phyloP scores from a whole-genome alignment of 2,329 filamentous ascomycete genomes.

The Myriangium duriaei region DNA sequence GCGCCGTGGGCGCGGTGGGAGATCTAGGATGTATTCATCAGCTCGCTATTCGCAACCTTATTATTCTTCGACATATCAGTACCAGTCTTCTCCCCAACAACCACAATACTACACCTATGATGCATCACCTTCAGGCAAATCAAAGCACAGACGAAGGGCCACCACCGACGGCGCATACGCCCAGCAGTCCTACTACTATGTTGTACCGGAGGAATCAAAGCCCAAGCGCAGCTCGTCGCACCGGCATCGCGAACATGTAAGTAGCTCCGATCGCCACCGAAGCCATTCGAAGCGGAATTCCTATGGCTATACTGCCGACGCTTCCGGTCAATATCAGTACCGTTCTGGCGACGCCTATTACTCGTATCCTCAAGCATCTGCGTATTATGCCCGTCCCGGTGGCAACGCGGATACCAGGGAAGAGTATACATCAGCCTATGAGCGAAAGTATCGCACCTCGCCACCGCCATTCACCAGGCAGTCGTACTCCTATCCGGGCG shows the following conservation, averaged over 20 bases:
- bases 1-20: constrained; percentile 7
- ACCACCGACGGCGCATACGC: constrained; percentile 35
- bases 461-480: constrained; percentile 39
- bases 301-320: constrained; percentile 15
- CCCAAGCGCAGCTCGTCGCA: constrained; percentile 24
- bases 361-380: constrained; percentile 38
- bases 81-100: constrained; percentile 38
- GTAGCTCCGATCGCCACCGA: constrained; percentile 41
- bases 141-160: constrained; percentile 44
- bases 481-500: constrained; percentile 40
- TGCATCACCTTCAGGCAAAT: constrained; percentile 35
- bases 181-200: constrained; percentile 26
- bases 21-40: constrained; percentile 8
- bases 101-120: constrained; percentile 43
- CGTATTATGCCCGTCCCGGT: constrained; percentile 44
- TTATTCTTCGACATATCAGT: constrained; percentile 37
- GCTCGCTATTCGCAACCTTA: constrained; percentile 20
- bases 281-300: constrained; percentile 21
- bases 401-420: constrained; percentile 43
- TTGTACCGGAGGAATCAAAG: constrained; percentile 3
- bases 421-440: constrained; percentile 26
- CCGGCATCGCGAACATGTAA: constrained; percentile 53
- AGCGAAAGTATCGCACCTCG: constrained; percentile 23
- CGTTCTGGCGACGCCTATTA: constrained; percentile 18
- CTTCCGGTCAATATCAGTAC: constrained; percentile 15